Evolutionary conservation across 768 basidiomycete species (phyloP).

Genomic region (Lactarius tabidus): DNA sequence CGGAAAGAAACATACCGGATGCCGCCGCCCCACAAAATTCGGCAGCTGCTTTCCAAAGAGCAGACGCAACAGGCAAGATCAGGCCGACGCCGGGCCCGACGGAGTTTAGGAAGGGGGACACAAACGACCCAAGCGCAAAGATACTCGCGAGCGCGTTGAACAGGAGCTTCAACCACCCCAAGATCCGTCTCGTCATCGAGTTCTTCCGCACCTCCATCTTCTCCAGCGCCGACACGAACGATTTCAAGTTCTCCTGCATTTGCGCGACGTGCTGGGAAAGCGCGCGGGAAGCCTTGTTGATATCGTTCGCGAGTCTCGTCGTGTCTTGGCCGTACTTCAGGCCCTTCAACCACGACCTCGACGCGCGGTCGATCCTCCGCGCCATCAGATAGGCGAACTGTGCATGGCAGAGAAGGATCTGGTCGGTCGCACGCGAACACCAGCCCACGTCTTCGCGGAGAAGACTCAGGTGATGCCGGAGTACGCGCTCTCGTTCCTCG

Average conservation of each 20-base stretch:
- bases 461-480: background rate
- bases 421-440: conserved; percentile 13
- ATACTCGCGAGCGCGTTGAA: conserved; percentile 11
- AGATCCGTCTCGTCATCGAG: background rate
- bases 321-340: conserved; percentile 6
- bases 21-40: background rate
- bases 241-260: background rate
- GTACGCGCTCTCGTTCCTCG: background rate
- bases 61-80: background rate
- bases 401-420: conserved; percentile 13
- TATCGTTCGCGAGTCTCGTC: conserved; percentile 17
- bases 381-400: conserved; percentile 16
- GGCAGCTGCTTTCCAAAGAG: conserved; percentile 11
- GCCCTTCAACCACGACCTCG: conserved; percentile 9
- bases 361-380: conserved; percentile 10
- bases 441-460: conserved; percentile 5
- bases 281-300: background rate
- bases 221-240: conserved; percentile 16
- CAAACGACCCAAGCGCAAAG: background rate
- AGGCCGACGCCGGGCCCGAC: background rate
- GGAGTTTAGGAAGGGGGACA: conserved; percentile 11
- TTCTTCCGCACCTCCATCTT: conserved; percentile 11
- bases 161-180: conserved; percentile 13
- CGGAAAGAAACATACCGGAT: conserved; percentile 4
- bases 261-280: conserved; percentile 2